Evolutionary conservation across 208 protist genomes (phyloP).

Genomic region (Leishmania tropica): DNA sequence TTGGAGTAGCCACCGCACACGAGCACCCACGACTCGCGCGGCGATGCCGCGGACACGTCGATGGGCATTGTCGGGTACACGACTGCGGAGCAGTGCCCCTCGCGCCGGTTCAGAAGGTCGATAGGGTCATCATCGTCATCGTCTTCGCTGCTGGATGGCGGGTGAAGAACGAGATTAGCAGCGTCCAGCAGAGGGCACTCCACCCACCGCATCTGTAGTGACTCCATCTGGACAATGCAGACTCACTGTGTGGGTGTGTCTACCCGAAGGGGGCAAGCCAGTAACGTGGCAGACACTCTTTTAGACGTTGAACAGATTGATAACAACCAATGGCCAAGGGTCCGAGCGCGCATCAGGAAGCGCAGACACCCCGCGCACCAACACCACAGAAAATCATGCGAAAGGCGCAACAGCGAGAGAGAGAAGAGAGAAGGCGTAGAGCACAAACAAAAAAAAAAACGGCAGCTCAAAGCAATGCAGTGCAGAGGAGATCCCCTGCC

Average conservation of each 20-base stretch:
- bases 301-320: no score
- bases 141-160: slow-evolving; percentile 20
- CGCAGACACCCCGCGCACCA: not conserved
- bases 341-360: not conserved
- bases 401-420: not conserved
- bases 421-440: not conserved
- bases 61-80: slow-evolving; percentile 10
- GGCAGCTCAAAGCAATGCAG: not conserved
- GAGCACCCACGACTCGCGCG: slow-evolving; percentile 41
- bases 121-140: slow-evolving; percentile 34
- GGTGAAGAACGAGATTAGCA: slow-evolving; percentile 19
- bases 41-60: not conserved
- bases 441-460: not conserved
- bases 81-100: slow-evolving; percentile 67
- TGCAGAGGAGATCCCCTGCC: not conserved
- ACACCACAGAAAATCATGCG: not conserved
- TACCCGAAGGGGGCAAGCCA: not conserved
- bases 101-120: slow-evolving; percentile 53
- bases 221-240: slow-evolving; percentile 12
- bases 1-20: slow-evolving; percentile 68
- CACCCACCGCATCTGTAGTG: slow-evolving; percentile 44
- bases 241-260: not conserved
- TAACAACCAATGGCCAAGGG: not conserved
- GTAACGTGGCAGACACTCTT: not conserved
- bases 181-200: slow-evolving; percentile 36